Conservation (phyloP, 1,139 yeast genomes). For the Taiozyma sp. region DNA sequence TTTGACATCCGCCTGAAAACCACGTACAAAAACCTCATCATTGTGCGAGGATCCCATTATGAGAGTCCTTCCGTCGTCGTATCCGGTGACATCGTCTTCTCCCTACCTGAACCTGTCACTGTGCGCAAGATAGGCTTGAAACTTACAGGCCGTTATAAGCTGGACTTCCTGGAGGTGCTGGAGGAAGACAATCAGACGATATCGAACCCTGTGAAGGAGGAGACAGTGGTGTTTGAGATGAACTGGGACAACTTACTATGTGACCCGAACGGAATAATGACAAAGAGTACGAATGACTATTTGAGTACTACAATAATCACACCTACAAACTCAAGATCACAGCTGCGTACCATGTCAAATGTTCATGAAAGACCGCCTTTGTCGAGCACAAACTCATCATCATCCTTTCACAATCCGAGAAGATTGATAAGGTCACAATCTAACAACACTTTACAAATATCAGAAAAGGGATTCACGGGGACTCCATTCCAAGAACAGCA, state of each 20-base stretch:
- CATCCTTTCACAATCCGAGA: background rate
- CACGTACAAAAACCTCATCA: conserved; percentile 46
- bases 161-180: conserved; percentile 46
- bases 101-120: conserved; percentile 46
- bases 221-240: conserved; percentile 44
- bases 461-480: conserved; percentile 25
- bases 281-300: conserved; percentile 39
- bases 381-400: background rate
- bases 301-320: background rate
- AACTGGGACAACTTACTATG: conserved; percentile 58
- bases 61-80: conserved; percentile 52
- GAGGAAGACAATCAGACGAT: conserved; percentile 32
- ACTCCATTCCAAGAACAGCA: conserved; percentile 33
- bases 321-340: background rate
- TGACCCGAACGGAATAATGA: conserved; percentile 40
- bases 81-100: conserved; percentile 53
- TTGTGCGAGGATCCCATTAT: conserved; percentile 53
- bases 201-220: conserved; percentile 46
- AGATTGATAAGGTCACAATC: conserved; percentile 20
- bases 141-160: conserved; percentile 48
- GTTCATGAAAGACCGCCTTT: background rate
- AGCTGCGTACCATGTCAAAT: background rate
- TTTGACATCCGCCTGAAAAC: conserved; percentile 39
- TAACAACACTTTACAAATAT: conserved; percentile 22
- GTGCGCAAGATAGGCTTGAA: conserved; percentile 43